Evolutionary conservation across 2,329 filamentous ascomycete genomes (phyloP).

Genomic region (Exserohilum turcica): DNA sequence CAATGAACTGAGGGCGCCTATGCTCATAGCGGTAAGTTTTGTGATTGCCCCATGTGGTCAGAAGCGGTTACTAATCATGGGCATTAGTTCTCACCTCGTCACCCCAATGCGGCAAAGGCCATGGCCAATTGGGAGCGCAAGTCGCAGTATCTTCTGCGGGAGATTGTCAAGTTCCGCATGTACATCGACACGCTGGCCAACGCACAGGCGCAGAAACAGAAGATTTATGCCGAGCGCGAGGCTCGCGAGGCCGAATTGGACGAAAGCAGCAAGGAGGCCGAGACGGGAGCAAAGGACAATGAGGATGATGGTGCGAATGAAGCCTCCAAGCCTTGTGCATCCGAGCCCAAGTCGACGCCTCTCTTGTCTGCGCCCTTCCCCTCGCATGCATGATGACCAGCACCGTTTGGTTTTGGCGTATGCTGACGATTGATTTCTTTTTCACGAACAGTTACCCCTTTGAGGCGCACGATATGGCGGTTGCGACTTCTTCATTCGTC

Average conservation of each 20-base stretch:
- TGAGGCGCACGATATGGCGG: constrained; percentile 43
- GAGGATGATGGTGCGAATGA: constrained; percentile 45
- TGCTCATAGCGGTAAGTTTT: constrained; percentile 74
- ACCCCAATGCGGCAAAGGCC: constrained; percentile 78
- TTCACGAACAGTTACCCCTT: constrained; percentile 37
- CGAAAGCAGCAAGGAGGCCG: constrained; percentile 18
- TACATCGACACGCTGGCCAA: constrained; percentile 85
- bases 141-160: constrained; percentile 84
- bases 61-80: constrained; percentile 17
- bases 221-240: constrained; percentile 63
- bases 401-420: constrained; percentile 21
- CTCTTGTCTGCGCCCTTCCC: constrained; percentile 9
- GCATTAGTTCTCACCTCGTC: constrained; percentile 76
- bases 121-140: constrained; percentile 98
- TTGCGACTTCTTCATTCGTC: constrained; percentile 46
- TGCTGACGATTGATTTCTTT: constrained; percentile 35
- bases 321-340: constrained; percentile 30
- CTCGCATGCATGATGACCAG: constrained; percentile 13
- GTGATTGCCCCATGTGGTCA: neutral
- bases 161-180: constrained; percentile 95
- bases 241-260: constrained; percentile 28
- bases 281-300: constrained; percentile 13
- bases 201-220: constrained; percentile 71
- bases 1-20: constrained; percentile 83
- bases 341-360: constrained; percentile 6